Percentiles rank a stretch among this genome's conserved stretches.
Evolutionary conservation across 2,329 filamentous ascomycete genomes (phyloP).

Genomic region (Penicillium freii): DNA sequence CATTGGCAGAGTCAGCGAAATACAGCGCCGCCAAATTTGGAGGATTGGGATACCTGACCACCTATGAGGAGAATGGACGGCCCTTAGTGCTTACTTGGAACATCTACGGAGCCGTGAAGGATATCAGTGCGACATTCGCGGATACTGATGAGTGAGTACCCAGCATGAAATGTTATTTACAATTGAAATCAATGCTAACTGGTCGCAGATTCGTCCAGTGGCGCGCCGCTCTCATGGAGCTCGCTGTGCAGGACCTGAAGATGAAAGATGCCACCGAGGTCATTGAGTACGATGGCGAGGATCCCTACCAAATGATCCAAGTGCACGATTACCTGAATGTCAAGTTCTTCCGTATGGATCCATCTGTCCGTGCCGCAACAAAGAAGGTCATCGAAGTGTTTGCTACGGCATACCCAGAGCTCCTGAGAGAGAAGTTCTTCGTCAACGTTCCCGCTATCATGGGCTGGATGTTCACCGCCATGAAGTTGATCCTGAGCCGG

Average conservation of each 20-base stretch:
- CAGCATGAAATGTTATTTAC: not conserved
- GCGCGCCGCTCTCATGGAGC: conserved; percentile 88
- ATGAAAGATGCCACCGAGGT: conserved; percentile 70
- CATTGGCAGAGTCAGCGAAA: conserved; percentile 59
- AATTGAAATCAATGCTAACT: conserved; percentile 1
- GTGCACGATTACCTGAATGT: conserved; percentile 90
- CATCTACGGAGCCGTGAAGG: conserved; percentile 84
- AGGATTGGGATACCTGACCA: conserved; percentile 76
- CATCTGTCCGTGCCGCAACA: conserved; percentile 70
- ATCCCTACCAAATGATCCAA: conserved; percentile 88
- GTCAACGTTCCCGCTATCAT: conserved; percentile 90
- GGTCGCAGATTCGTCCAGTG: conserved; percentile 74
- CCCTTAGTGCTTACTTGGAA: conserved; percentile 79
- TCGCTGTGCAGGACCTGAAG: conserved; percentile 71
- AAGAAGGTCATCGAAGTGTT: conserved; percentile 80
- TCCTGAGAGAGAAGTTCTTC: conserved; percentile 89
- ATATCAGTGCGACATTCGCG: conserved; percentile 76
- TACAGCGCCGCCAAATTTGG: conserved; percentile 71
- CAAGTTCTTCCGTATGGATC: conserved; percentile 79
- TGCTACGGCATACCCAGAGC: conserved; percentile 80
- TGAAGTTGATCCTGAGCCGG: conserved; percentile 71
- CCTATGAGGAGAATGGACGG: conserved; percentile 58
- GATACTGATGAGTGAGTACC: conserved; percentile 69
- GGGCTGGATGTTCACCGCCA: conserved; percentile 77
- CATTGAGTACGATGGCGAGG: conserved; percentile 58